phyloP scores from a whole-genome alignment of 2,329 filamentous ascomycete genomes.

The Nigrograna mackinnonii region DNA sequence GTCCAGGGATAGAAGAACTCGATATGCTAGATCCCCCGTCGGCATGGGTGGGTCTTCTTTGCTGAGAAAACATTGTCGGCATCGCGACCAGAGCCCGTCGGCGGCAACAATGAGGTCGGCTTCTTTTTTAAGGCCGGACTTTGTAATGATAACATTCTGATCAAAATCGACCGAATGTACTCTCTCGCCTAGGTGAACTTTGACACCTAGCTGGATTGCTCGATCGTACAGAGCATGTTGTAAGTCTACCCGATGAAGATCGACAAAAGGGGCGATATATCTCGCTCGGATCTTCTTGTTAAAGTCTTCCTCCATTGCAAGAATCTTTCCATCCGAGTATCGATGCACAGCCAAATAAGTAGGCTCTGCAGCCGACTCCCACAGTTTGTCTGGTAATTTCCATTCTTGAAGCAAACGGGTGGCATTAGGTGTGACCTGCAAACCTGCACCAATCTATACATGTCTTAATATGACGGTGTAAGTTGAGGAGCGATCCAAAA shows the following conservation, averaged over 20 bases:
- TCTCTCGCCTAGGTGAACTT: conserved; percentile 52
- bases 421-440: conserved; percentile 44
- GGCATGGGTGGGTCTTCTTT: conserved; percentile 54
- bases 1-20: conserved; percentile 59
- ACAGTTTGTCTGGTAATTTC: conserved; percentile 28
- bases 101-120: conserved; percentile 65
- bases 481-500: not conserved
- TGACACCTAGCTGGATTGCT: conserved; percentile 58
- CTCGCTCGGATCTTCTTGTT: conserved; percentile 55
- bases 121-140: conserved; percentile 43
- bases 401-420: conserved; percentile 56
- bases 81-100: conserved; percentile 67
- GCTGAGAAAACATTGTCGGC: conserved; percentile 54
- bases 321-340: conserved; percentile 53
- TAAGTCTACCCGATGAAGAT: conserved; percentile 66
- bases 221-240: conserved; percentile 57
- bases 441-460: conserved; percentile 35
- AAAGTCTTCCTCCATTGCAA: conserved; percentile 58
- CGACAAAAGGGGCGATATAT: conserved; percentile 62
- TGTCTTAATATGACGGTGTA: not conserved
- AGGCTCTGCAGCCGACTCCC: conserved; percentile 42
- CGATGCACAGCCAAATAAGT: conserved; percentile 55
- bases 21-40: conserved; percentile 68
- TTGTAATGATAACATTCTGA: conserved; percentile 44
- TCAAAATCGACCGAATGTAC: conserved; percentile 54